Percentiles rank a stretch among this genome's conserved stretches.
phyloP scores from a whole-genome alignment of 768 basidiomycete species.

The Agrocybe pediades region DNA sequence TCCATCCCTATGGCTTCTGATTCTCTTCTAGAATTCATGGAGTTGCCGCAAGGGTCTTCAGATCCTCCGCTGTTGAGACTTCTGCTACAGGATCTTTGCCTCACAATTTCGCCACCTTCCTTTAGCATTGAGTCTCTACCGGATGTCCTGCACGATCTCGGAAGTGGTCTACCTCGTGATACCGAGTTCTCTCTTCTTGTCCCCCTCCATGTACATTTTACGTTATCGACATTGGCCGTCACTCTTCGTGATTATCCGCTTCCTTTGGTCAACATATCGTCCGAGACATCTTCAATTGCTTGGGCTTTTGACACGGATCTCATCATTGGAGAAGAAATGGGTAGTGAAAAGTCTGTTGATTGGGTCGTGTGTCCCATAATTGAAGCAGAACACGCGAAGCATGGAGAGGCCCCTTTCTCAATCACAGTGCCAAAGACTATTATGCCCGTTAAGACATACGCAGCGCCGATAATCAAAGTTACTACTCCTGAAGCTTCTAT shows the following conservation, averaged over 20 bases:
- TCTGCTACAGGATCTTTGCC: conserved; percentile 55
- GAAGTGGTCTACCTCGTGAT: conserved; percentile 65
- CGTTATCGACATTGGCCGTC: conserved; percentile 58
- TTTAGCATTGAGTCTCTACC: conserved; percentile 57
- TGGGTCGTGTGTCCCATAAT: conserved; percentile 74
- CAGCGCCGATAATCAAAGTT: conserved; percentile 70
- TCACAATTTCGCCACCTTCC: conserved; percentile 60
- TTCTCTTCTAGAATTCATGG: conserved; percentile 46
- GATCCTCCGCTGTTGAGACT: conserved; percentile 73
- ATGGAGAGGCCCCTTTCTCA: conserved; percentile 52
- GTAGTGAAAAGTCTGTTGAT: conserved; percentile 62
- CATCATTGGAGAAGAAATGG: conserved; percentile 88
- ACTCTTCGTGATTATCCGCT: conserved; percentile 88
- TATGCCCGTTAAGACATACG: conserved; percentile 95
- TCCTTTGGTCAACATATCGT: conserved; percentile 76
- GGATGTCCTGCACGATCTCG: conserved; percentile 67
- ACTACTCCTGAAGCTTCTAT: conserved; percentile 65
- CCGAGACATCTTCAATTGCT: conserved; percentile 40
- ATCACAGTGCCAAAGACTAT: conserved; percentile 84
- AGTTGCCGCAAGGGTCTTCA: conserved; percentile 31
- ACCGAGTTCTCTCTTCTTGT: conserved; percentile 79
- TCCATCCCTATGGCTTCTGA: conserved; percentile 24
- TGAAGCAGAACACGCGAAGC: conserved; percentile 51
- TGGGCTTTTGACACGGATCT: conserved; percentile 76
- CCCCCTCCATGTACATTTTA: conserved; percentile 78